phyloP scores from a whole-genome alignment of 1,284 basidiomycete genomes.

The Coniferiporia sulphurascens region DNA sequence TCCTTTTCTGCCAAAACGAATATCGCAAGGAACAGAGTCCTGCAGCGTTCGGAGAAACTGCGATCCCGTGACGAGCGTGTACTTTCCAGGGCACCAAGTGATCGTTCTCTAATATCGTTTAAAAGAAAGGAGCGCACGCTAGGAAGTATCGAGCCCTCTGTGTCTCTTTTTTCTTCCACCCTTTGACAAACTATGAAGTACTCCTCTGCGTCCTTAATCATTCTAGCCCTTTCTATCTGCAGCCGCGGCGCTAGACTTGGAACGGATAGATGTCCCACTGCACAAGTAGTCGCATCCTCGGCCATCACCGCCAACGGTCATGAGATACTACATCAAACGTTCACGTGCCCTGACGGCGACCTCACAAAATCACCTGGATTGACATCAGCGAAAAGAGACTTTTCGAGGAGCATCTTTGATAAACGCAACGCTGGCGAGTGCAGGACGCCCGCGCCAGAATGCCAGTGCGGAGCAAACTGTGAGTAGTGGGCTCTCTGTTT shows the following conservation, averaged over 20 bases:
- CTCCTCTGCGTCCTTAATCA: slow-evolving; percentile 3
- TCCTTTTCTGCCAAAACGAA: slow-evolving; percentile 1
- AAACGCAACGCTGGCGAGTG: slow-evolving; percentile 17
- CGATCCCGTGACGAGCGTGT: neutral
- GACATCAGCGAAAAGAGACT: neutral
- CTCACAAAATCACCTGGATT: neutral
- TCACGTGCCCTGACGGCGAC: slow-evolving; percentile 12
- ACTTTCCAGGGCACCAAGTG: neutral
- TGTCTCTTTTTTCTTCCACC: neutral
- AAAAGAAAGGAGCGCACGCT: neutral
- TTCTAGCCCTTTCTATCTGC: slow-evolving; percentile 10
- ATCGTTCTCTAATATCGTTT: neutral
- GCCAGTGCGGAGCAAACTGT: slow-evolving; percentile 24
- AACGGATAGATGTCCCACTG: slow-evolving; percentile 17
- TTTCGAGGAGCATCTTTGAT: slow-evolving; percentile 4
- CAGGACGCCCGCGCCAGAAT: slow-evolving; percentile 14
- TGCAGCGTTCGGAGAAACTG: too few relatives aligned
- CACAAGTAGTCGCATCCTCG: slow-evolving; percentile 6
- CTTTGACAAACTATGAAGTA: slow-evolving; percentile 11
- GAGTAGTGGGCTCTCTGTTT: slow-evolving; percentile 6
- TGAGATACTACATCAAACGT: slow-evolving; percentile 8
- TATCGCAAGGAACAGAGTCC: neutral
- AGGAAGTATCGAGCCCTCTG: neutral
- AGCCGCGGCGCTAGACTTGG: slow-evolving; percentile 11
- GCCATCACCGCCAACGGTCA: slow-evolving; percentile 7